Conservation (phyloP, 192 early-diverging fungal genomes). For the Coemansia sp. region DNA sequence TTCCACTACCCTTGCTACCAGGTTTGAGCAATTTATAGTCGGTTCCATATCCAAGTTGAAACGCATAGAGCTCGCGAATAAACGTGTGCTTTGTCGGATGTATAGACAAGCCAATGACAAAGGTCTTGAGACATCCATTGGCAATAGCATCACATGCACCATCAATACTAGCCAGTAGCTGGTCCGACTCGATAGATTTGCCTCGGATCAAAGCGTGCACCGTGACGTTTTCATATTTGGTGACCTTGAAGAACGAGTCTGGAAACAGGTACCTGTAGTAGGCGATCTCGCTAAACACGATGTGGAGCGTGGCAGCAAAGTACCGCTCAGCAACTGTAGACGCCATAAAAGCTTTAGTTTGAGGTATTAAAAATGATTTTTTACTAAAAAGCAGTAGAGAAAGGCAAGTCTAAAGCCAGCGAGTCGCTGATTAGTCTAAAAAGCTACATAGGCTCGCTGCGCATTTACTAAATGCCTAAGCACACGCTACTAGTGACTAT, state of each 20-base stretch:
- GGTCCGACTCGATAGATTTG: slow-evolving; percentile 34
- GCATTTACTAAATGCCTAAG: neutral
- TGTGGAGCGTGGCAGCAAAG: slow-evolving; percentile 23
- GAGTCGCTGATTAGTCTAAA: neutral
- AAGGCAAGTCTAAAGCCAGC: neutral
- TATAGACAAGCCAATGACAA: slow-evolving; percentile 37
- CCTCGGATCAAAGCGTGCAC: slow-evolving; percentile 20
- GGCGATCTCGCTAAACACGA: slow-evolving; percentile 35
- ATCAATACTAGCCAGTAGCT: slow-evolving; percentile 25
- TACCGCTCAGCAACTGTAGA: neutral
- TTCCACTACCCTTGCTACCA: neutral
- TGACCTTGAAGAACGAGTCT: slow-evolving; percentile 21
- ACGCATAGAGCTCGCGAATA: slow-evolving; percentile 50
- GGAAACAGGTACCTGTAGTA: slow-evolving; percentile 48
- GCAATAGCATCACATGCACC: slow-evolving; percentile 27
- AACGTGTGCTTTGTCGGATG: slow-evolving; percentile 15
- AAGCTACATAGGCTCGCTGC: neutral
- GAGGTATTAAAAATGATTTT: neutral
- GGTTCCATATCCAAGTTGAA: slow-evolving; percentile 18
- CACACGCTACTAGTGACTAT: neutral
- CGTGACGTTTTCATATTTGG: slow-evolving; percentile 18
- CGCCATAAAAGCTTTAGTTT: neutral
- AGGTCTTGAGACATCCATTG: slow-evolving; percentile 13
- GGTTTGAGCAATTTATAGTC: neutral
- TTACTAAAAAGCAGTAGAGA: neutral